phyloP scores from a whole-genome alignment of 306 rosid species.

The Oxytropis ochrocephala region DNA sequence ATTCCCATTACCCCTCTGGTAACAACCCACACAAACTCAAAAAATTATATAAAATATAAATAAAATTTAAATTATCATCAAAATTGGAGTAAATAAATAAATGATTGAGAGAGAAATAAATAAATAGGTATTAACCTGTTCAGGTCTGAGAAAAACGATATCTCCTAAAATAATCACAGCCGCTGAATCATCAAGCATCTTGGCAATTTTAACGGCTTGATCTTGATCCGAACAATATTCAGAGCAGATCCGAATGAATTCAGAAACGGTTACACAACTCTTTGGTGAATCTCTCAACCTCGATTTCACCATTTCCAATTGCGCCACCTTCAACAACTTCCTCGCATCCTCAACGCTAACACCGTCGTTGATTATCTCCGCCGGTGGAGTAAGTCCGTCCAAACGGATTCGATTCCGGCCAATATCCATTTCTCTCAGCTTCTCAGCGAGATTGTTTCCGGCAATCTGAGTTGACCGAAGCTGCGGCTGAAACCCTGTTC shows the following conservation, averaged over 20 bases:
- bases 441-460: slow-evolving; percentile 37
- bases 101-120: background rate
- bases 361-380: background rate
- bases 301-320: slow-evolving; percentile 54
- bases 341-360: slow-evolving; percentile 43
- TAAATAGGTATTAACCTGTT: slow-evolving; percentile 49
- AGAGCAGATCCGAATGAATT: slow-evolving; percentile 50
- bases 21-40: background rate
- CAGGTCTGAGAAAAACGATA: slow-evolving; percentile 59
- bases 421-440: slow-evolving; percentile 46
- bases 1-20: slow-evolving; percentile 31
- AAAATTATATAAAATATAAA: background rate
- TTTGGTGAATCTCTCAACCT: slow-evolving; percentile 36
- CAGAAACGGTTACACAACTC: slow-evolving; percentile 47
- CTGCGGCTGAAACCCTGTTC: slow-evolving; percentile 16
- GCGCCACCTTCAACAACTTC: slow-evolving; percentile 56
- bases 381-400: slow-evolving; percentile 49
- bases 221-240: slow-evolving; percentile 46
- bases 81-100: background rate
- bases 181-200: slow-evolving; percentile 64
- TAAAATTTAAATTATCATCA: background rate
- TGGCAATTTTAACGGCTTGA: slow-evolving; percentile 45
- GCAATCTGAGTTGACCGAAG: slow-evolving; percentile 24
- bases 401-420: slow-evolving; percentile 43
- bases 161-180: slow-evolving; percentile 73